These are phyloP conservation scores for Teunomyces pallodes DNA, from an alignment of 805 yeast genomes.

Conservation along the genomic window DNA sequence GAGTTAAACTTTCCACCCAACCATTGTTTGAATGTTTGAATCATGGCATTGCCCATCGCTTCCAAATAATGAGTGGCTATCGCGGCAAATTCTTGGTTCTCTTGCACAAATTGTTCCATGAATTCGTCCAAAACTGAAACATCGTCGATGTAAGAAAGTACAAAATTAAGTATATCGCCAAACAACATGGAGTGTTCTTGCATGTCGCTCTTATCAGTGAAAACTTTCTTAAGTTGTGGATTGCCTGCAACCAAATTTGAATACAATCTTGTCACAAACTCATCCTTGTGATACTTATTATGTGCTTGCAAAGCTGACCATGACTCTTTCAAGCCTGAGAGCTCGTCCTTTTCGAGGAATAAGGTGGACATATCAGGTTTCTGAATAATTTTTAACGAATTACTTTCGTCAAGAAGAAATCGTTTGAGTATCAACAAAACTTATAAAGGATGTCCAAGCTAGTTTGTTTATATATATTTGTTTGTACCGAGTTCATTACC, in stretches of 20 bases:
- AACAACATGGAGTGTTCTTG: slow-evolving; percentile 33
- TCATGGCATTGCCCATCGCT: slow-evolving; percentile 40
- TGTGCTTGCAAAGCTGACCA: slow-evolving; percentile 34
- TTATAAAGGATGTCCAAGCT: neutral
- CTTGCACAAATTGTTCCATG: slow-evolving; percentile 29
- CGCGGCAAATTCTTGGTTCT: slow-evolving; percentile 25
- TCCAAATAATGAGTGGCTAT: slow-evolving; percentile 33
- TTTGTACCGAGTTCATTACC: neutral
- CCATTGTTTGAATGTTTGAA: slow-evolving; percentile 36
- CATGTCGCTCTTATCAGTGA: slow-evolving; percentile 24
- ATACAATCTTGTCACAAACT: slow-evolving; percentile 30
- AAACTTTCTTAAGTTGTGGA: slow-evolving; percentile 20
- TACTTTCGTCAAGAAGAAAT: neutral
- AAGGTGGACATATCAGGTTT: neutral
- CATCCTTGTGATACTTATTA: slow-evolving; percentile 27
- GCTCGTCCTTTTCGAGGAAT: slow-evolving; percentile 13
- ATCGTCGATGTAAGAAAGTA: slow-evolving; percentile 31
- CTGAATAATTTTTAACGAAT: neutral
- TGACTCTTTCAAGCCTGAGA: slow-evolving; percentile 23
- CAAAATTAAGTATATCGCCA: slow-evolving; percentile 33
- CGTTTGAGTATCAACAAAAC: neutral
- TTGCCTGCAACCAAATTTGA: slow-evolving; percentile 32
- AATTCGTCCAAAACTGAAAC: slow-evolving; percentile 28
- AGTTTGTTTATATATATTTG: neutral
- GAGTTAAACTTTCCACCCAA: slow-evolving; percentile 32